A percentile compares a stretch with the other conserved stretches of the same genome.
phyloP scores from a whole-genome alignment of 2,329 filamentous ascomycete genomes.

The Cercospora sesami region DNA sequence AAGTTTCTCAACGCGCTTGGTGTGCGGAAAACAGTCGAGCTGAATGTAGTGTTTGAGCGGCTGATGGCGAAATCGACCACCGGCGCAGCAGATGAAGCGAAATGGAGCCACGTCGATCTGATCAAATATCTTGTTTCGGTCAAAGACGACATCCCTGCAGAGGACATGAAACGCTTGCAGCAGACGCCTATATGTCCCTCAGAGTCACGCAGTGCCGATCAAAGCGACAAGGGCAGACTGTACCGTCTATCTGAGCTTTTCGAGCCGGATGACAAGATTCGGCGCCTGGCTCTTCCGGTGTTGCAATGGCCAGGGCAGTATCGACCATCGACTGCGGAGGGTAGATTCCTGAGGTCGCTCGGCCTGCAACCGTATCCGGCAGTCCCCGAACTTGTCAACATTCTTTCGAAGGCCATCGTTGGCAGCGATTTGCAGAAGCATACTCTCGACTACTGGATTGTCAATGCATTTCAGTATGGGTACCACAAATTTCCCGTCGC shows the following conservation, averaged over 20 bases:
- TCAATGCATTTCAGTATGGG: conserved; percentile 73
- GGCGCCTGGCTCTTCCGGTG: conserved; percentile 70
- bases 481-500: conserved; percentile 67
- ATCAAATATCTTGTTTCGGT: conserved; percentile 94
- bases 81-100: conserved; percentile 52
- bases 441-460: conserved; percentile 78
- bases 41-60: conserved; percentile 88
- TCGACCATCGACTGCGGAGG: conserved; percentile 67
- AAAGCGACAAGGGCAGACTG: conserved; percentile 41
- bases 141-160: conserved; percentile 77
- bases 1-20: conserved; percentile 82
- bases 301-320: conserved; percentile 80
- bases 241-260: conserved; percentile 79
- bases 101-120: conserved; percentile 91
- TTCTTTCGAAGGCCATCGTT: conserved; percentile 67
- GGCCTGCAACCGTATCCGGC: conserved; percentile 73
- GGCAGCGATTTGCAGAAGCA: conserved; percentile 62
- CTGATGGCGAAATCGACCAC: conserved; percentile 64
- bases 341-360: conserved; percentile 68
- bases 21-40: conserved; percentile 90
- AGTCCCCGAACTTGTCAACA: conserved; percentile 71
- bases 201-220: conserved; percentile 55
- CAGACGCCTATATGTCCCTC: conserved; percentile 80
- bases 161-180: conserved; percentile 76
- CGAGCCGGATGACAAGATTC: conserved; percentile 71